Percentiles rank a stretch among this genome's conserved stretches.
phyloP scores from a whole-genome alignment of 805 yeast genomes.

The Starmera pachycereana region DNA sequence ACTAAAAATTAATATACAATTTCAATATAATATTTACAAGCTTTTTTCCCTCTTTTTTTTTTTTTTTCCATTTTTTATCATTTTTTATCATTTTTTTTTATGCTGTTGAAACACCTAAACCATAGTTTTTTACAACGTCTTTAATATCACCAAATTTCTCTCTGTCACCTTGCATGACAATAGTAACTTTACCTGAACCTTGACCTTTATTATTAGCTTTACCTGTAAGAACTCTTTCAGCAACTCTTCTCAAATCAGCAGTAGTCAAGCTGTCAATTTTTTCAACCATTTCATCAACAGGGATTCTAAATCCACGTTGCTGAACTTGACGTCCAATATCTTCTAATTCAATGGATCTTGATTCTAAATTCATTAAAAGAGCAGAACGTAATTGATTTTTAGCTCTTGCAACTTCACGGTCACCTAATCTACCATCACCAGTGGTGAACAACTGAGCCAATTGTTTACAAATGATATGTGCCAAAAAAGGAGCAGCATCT shows the following conservation, averaged over 20 bases:
- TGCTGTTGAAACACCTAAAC: conserved; percentile 40
- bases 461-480: conserved; percentile 68
- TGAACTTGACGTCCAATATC: conserved; percentile 94
- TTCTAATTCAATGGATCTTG: conserved; percentile 87
- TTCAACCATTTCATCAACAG: conserved; percentile 71
- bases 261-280: conserved; percentile 62
- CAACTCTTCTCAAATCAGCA: conserved; percentile 62
- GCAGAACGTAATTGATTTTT: conserved; percentile 87
- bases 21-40: too few relatives aligned
- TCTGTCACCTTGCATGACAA: conserved; percentile 83
- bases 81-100: neutral
- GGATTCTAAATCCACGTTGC: conserved; percentile 64
- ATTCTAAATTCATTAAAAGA: conserved; percentile 84
- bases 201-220: conserved; percentile 34
- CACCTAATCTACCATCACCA: conserved; percentile 53
- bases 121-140: conserved; percentile 53
- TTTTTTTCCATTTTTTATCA: too few relatives aligned
- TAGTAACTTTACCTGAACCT: conserved; percentile 63
- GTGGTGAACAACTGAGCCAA: conserved; percentile 37
- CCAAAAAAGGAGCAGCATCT: conserved; percentile 73
- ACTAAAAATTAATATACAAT: neutral
- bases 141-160: conserved; percentile 80
- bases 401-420: conserved; percentile 74
- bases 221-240: conserved; percentile 66
- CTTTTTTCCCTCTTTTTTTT: neutral